Percentiles rank a stretch among this genome's conserved stretches.
Conservation (phyloP, 495 filamentous ascomycete species). For the Talaromyces wortmannii region DNA sequence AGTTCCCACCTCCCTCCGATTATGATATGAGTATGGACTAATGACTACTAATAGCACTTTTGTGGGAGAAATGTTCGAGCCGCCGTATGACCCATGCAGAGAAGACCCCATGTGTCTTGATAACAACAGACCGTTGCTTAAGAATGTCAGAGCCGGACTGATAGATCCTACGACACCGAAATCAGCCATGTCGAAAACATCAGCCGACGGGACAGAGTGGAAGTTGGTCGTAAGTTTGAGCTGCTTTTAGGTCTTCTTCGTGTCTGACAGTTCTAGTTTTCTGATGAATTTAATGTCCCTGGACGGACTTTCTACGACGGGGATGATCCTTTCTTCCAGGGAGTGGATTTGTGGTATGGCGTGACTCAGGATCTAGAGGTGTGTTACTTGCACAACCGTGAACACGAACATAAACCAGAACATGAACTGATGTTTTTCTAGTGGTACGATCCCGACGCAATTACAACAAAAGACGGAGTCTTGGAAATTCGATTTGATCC, state of each 20-base stretch:
- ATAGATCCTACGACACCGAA: slow-evolving; percentile 70
- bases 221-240: slow-evolving; percentile 52
- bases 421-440: slow-evolving; percentile 9
- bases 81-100: slow-evolving; percentile 21
- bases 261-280: slow-evolving; percentile 43
- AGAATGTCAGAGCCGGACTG: slow-evolving; percentile 52
- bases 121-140: slow-evolving; percentile 47
- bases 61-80: slow-evolving; percentile 28
- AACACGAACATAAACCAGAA: neutral
- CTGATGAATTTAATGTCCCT: slow-evolving; percentile 69
- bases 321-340: slow-evolving; percentile 68
- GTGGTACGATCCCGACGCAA: slow-evolving; percentile 80
- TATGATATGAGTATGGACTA: neutral
- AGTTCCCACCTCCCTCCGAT: neutral
- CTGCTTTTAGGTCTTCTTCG: neutral
- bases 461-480: slow-evolving; percentile 59
- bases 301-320: slow-evolving; percentile 68
- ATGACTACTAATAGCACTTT: slow-evolving; percentile 43
- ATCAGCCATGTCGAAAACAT: slow-evolving; percentile 48
- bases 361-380: slow-evolving; percentile 70
- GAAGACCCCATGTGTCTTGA: slow-evolving; percentile 51
- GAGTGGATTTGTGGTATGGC: slow-evolving; percentile 73
- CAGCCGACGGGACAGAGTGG: slow-evolving; percentile 52
- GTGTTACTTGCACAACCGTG: neutral
- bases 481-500: slow-evolving; percentile 62